Evolutionary conservation across 371 early-diverging fungal genomes (phyloP).

Genomic region (Capniomyces stellatus): DNA sequence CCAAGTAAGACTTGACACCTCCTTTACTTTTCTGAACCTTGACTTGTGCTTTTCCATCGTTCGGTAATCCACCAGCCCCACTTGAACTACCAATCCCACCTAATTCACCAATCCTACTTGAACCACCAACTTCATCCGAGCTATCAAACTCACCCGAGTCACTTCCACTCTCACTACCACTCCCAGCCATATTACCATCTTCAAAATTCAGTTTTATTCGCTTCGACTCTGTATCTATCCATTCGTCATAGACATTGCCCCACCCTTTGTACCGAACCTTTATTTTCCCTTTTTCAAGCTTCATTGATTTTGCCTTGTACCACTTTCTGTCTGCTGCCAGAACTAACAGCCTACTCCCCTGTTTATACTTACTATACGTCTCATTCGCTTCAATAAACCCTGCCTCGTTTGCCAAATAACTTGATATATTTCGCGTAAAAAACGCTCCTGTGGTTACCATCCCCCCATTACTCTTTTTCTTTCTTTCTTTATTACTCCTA

Average conservation of each 20-base stretch:
- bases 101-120: not conserved
- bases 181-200: no score
- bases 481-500: not conserved
- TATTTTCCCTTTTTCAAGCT: conserved; percentile 8
- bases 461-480: not conserved
- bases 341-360: conserved; percentile 12
- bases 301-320: conserved; percentile 13
- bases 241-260: conserved; percentile 19
- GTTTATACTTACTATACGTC: not conserved
- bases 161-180: no score
- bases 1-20: no score
- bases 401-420: conserved; percentile 10
- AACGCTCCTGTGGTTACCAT: conserved; percentile 23
- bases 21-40: no score
- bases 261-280: conserved; percentile 17
- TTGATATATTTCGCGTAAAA: conserved; percentile 14
- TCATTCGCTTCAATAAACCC: not conserved
- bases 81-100: not conserved
- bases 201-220: conserved; percentile 9
- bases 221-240: conserved; percentile 16
- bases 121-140: not conserved
- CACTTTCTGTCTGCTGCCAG: conserved; percentile 12
- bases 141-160: no score
- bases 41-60: no score
- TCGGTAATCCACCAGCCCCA: not conserved